phyloP scores from a whole-genome alignment of 2,329 filamentous ascomycete species.

The Botrytis sinoallii region DNA sequence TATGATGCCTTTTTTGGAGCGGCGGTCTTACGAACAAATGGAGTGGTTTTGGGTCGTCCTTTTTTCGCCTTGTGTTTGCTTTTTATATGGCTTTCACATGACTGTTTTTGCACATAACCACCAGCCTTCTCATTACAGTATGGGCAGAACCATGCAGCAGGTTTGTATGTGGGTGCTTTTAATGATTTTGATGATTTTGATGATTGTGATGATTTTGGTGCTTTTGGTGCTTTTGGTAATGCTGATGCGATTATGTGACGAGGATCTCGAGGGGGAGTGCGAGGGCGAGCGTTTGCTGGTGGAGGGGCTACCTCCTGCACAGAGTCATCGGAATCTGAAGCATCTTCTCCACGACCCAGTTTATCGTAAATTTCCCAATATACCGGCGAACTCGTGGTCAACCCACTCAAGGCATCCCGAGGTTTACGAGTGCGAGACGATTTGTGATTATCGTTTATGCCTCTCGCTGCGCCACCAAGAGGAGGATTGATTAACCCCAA shows the following conservation, averaged over 20 bases:
- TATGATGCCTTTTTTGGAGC: too few relatives aligned
- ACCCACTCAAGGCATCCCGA: rapidly evolving
- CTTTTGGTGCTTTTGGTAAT: too few relatives aligned
- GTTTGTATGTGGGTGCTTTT: rapidly evolving
- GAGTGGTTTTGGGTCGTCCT: not conserved
- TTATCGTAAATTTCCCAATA: too few relatives aligned
- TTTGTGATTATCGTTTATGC: not conserved
- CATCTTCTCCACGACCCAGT: rapidly evolving
- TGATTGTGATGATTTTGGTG: too few relatives aligned
- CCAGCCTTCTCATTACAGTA: not conserved
- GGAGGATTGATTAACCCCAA: not conserved
- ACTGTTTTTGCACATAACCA: not conserved
- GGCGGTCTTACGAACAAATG: not conserved
- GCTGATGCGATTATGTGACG: rapidly evolving
- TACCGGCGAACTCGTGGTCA: rapidly evolving
- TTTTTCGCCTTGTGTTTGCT: not conserved
- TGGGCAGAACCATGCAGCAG: not conserved
- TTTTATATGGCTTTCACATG: not conserved
- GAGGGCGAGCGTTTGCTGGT: not conserved
- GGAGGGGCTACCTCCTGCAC: not conserved
- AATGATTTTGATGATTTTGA: too few relatives aligned
- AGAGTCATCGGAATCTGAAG: not conserved
- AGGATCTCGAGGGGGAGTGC: not conserved
- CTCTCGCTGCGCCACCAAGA: not conserved
- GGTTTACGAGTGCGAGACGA: not conserved